phyloP scores from a whole-genome alignment of 2,329 filamentous ascomycete species.

The Harringtonia lauricola region DNA sequence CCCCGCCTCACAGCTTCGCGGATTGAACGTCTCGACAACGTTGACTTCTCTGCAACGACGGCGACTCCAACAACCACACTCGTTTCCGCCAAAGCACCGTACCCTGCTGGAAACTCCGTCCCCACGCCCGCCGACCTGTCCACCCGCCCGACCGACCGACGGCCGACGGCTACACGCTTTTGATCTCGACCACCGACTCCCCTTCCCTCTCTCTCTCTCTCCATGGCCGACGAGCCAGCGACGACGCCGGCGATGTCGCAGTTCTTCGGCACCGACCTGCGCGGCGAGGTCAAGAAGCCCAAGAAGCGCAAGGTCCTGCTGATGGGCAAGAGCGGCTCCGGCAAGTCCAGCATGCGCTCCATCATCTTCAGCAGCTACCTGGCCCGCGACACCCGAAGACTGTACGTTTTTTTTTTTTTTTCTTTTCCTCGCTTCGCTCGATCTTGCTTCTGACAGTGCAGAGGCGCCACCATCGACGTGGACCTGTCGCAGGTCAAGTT shows the following conservation, averaged over 20 bases:
- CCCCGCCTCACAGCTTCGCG: too few relatives aligned
- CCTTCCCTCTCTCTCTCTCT: neutral
- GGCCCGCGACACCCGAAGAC: slow-evolving; percentile 81
- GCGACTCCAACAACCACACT: too few relatives aligned
- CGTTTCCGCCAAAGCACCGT: too few relatives aligned
- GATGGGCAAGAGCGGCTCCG: slow-evolving; percentile 94
- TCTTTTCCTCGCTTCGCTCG: neutral
- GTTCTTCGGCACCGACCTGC: slow-evolving; percentile 10
- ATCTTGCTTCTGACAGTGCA: slow-evolving; percentile 15
- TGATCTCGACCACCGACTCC: neutral
- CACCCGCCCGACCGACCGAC: too few relatives aligned
- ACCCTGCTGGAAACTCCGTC: too few relatives aligned
- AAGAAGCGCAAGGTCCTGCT: slow-evolving; percentile 82
- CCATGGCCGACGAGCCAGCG: slow-evolving; percentile 3
- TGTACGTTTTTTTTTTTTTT: slow-evolving; percentile 30
- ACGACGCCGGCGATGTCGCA: slow-evolving; percentile 2
- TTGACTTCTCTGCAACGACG: too few relatives aligned
- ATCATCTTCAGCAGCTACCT: slow-evolving; percentile 99
- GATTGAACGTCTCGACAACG: too few relatives aligned
- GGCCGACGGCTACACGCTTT: neutral
- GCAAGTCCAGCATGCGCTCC: slow-evolving; percentile 95
- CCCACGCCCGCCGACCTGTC: too few relatives aligned
- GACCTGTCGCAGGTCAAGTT: slow-evolving; percentile 98
- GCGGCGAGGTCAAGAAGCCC: slow-evolving; percentile 47
- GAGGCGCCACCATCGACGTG: slow-evolving; percentile 92